Conservation (phyloP, 768 basidiomycete species). For the Pleurotus cornucopiae region DNA sequence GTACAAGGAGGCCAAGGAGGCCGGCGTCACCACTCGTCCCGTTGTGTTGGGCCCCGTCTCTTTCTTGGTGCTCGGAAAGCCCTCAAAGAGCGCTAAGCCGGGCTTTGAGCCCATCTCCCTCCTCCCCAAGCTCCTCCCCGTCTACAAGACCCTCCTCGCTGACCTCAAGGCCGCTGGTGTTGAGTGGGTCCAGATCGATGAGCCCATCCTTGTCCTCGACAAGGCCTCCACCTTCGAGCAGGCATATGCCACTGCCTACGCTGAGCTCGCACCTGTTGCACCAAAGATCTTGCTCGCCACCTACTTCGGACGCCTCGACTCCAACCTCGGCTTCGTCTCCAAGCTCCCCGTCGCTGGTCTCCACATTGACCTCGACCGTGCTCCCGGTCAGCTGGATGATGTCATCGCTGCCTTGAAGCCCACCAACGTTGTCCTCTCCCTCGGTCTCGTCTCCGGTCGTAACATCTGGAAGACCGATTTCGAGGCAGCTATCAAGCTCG, state of each 20-base stretch:
- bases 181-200: constrained; percentile 94
- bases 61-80: constrained; percentile 92
- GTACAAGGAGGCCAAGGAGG: constrained; percentile 90
- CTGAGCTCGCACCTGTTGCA: constrained; percentile 73
- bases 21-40: constrained; percentile 88
- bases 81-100: constrained; percentile 74
- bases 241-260: constrained; percentile 78
- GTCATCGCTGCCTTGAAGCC: constrained; percentile 81
- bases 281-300: constrained; percentile 94
- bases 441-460: constrained; percentile 95
- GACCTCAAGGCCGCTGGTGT: constrained; percentile 93
- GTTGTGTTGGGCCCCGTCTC: constrained; percentile 95
- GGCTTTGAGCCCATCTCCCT: constrained; percentile 91
- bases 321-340: constrained; percentile 81
- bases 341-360: constrained; percentile 92
- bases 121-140: constrained; percentile 82
- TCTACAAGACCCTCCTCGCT: constrained; percentile 86
- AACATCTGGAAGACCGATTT: constrained; percentile 99
- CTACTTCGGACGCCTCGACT: constrained; percentile 95
- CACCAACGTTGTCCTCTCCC: constrained; percentile 78
- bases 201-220: constrained; percentile 95
- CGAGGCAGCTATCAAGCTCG: constrained; percentile 71
- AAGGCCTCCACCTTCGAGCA: constrained; percentile 69
- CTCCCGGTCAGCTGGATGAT: constrained; percentile 80
- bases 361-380: constrained; percentile 96